phyloP scores from a whole-genome alignment of 148 eudicot species.

The Rhododendron vialii region DNA sequence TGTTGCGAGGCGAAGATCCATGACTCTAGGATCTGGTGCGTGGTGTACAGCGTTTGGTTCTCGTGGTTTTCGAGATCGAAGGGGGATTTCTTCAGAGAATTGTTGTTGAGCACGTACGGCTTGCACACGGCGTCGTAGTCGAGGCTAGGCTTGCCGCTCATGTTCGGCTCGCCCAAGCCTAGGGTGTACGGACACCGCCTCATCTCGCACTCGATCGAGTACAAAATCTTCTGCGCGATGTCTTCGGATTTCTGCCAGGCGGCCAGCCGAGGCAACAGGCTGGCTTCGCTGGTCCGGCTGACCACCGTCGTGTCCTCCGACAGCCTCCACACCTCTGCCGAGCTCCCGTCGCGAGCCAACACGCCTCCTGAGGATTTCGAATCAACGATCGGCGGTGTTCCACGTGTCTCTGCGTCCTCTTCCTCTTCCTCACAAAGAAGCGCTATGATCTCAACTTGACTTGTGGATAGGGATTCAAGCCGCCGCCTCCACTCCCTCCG shows the following conservation, averaged over 20 bases:
- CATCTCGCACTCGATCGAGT: conserved; percentile 62
- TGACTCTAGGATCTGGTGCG: conserved; percentile 66
- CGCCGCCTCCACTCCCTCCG: conserved; percentile 53
- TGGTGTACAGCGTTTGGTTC: conserved; percentile 38
- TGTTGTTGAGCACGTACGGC: conserved; percentile 39
- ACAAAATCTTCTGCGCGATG: conserved; percentile 36
- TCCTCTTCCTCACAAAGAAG: conserved; percentile 46
- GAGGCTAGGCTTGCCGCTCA: conserved; percentile 56
- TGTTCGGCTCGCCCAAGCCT: conserved; percentile 77
- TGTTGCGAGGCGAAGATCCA: conserved; percentile 44
- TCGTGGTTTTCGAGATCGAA: conserved; percentile 37
- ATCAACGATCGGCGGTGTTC: conserved; percentile 47
- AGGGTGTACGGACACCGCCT: conserved; percentile 48
- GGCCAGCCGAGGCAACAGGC: conserved; percentile 58
- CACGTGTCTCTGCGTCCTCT: conserved; percentile 5
- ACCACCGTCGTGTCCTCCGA: conserved; percentile 43
- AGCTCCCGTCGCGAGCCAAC: conserved; percentile 41
- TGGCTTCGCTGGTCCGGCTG: conserved; percentile 44
- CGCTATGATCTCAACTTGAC: conserved; percentile 54
- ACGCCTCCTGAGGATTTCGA: conserved; percentile 35
- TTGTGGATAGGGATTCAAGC: conserved; percentile 39
- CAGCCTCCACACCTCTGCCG: conserved; percentile 60
- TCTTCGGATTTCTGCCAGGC: conserved; percentile 54
- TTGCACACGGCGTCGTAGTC: conserved; percentile 65
- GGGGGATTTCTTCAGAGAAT: conserved; percentile 40